Conservation (phyloP, 1,284 basidiomycete genomes). For the Leccinum proximum region DNA sequence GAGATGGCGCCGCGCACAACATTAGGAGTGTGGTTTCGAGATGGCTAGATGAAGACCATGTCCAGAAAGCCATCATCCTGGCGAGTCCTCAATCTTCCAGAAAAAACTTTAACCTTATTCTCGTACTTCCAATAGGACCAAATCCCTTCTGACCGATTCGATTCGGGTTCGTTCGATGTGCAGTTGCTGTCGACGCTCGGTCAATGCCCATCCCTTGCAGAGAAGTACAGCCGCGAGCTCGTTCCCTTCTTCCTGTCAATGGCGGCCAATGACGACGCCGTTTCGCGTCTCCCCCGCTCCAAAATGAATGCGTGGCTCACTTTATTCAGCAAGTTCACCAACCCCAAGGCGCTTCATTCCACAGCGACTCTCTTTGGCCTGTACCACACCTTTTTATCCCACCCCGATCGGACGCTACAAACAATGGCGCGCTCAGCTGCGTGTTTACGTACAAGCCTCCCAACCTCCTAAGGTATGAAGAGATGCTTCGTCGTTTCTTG, state of each 20-base stretch:
- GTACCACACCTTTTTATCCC: conserved; percentile 79
- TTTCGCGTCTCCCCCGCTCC: conserved; percentile 45
- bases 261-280: conserved; percentile 35
- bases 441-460: conserved; percentile 84
- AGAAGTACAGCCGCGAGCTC: conserved; percentile 83
- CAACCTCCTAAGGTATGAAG: conserved; percentile 62
- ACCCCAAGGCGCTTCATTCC: conserved; percentile 84
- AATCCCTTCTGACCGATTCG: conserved; percentile 64
- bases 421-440: conserved; percentile 79
- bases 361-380: conserved; percentile 65
- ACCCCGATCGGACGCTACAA: conserved; percentile 85
- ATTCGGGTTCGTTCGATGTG: conserved; percentile 71
- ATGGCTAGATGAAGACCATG: conserved; percentile 40
- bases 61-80: conserved; percentile 31
- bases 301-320: conserved; percentile 77
- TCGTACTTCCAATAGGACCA: conserved; percentile 44
- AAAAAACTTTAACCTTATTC: background rate
- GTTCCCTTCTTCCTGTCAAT: conserved; percentile 74
- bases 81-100: conserved; percentile 25
- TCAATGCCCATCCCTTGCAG: conserved; percentile 66
- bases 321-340: conserved; percentile 87
- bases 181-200: conserved; percentile 75
- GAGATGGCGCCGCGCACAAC: conserved; percentile 69
- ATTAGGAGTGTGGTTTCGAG: conserved; percentile 41
- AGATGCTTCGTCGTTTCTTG: conserved; percentile 69